Evolutionary conservation across 805 yeast species (phyloP), one percentile per base, ranked within the genome.

Genomic region (Pichia californica): DNA sequence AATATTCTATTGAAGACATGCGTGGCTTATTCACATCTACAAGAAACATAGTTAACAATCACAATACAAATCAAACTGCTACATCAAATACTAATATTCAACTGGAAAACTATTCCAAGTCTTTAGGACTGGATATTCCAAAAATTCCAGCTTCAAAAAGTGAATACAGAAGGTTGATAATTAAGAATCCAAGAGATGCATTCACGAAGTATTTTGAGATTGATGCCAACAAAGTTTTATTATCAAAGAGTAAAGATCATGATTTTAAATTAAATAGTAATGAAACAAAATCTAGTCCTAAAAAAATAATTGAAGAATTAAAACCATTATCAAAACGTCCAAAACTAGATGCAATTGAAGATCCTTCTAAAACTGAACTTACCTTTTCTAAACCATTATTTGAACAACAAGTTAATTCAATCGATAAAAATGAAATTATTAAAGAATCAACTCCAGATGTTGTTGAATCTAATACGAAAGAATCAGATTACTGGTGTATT

Each of bases 401-500:
- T 31, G 46, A 38, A 21, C 46, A 37, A 23, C 32, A 19, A 23
- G 18, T 35, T 27, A 27, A 27, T 9, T 5, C 2, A 9, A 19
- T 8, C 9, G 15, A 10, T 23, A 26, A 11, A n/a, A 25, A 37
- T 25, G 18, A 40, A 19, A 18, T 23, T 5, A n/a, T 9, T 15
- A 19, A 32, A 1, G 27, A 14, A 16, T 20, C 25, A 23, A 25
- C 14, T 31, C 13, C 5, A 11, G 26, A 13, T 34, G 16, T 34
- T 15, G 20, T 16, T 5, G 21, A 20, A 32, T 11, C 10, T 7
- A 30, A 27, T 5, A n/a, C 27, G 0, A 14, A 16, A 8, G 28
- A 33, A 7, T 25, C 23, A 5, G 84, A 74, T 3, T 84, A 84
- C 53, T 85, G 91, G 88, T 77, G 86, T 48, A 70, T 82, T 0